These are phyloP conservation scores for Aspergillus vadensis DNA, from an alignment of 2,329 filamentous ascomycete genomes.

Conservation along the genomic window DNA sequence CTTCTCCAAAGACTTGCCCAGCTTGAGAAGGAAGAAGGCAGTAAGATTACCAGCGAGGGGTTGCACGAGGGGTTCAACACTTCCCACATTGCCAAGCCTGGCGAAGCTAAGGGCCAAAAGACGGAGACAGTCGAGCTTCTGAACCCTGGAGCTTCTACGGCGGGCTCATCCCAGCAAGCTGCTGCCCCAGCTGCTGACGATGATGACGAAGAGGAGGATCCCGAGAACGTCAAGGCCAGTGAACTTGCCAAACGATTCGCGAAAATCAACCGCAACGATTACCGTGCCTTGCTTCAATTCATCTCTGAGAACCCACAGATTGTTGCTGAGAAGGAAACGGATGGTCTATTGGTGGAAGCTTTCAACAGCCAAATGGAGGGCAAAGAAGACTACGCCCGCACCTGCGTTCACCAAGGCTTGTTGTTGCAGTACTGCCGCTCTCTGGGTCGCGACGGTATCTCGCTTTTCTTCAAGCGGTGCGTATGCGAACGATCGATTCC, in stretches of 20 bases:
- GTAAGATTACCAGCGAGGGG: constrained; percentile 91
- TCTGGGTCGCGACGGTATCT: constrained; percentile 82
- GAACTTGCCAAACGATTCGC: constrained; percentile 79
- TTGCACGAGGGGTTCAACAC: constrained; percentile 89
- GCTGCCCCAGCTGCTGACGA: constrained; percentile 49
- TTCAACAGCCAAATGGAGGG: constrained; percentile 84
- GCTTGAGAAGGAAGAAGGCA: constrained; percentile 79
- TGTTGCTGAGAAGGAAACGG: constrained; percentile 80
- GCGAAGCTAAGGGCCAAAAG: constrained; percentile 51
- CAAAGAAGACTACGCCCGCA: constrained; percentile 73
- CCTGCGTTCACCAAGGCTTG: constrained; percentile 90
- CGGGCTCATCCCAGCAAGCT: constrained; percentile 40
- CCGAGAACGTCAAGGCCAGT: constrained; percentile 74
- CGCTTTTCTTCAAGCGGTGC: constrained; percentile 87
- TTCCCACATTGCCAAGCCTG: constrained; percentile 71
- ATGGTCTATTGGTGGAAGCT: constrained; percentile 85
- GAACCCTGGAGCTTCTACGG: constrained; percentile 61
- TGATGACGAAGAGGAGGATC: constrained; percentile 59
- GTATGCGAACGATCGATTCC: constrained; percentile 14
- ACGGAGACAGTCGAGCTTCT: constrained; percentile 65
- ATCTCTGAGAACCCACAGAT: constrained; percentile 77
- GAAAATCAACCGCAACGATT: constrained; percentile 74
- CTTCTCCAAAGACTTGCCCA: constrained; percentile 72
- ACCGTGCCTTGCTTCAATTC: constrained; percentile 71
- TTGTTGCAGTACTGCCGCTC: constrained; percentile 93